phyloP scores from a whole-genome alignment of 192 early-diverging fungal genomes.

The Diversispora eburnea region DNA sequence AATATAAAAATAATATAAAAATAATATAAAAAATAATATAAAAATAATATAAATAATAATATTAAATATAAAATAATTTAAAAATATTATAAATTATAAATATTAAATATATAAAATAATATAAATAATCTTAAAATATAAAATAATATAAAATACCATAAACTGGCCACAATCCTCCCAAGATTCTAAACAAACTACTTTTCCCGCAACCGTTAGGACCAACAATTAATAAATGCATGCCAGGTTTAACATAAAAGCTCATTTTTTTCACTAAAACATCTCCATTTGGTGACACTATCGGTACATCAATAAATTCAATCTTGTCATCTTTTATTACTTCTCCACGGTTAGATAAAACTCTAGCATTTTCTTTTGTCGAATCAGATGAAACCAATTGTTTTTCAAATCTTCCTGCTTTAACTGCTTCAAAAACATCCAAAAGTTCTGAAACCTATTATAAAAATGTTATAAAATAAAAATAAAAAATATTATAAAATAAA shows the following conservation, averaged over 20 bases:
- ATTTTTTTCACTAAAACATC: constrained; percentile 86
- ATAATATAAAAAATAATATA: not conserved
- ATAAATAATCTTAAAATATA: not conserved
- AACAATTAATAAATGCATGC: constrained; percentile 87
- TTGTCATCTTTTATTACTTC: constrained; percentile 66
- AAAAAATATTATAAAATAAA: not conserved
- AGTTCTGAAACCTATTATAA: constrained; percentile 62
- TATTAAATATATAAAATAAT: not conserved
- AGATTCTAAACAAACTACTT: constrained; percentile 91
- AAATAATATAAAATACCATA: constrained; percentile 55
- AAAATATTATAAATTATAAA: not conserved
- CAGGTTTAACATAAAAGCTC: constrained; percentile 84
- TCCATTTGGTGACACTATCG: constrained; percentile 92
- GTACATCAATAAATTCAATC: constrained; percentile 87
- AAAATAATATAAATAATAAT: not conserved
- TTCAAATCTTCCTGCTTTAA: constrained; percentile 73
- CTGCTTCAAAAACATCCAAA: constrained; percentile 83
- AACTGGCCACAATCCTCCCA: constrained; percentile 94
- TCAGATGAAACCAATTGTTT: constrained; percentile 64
- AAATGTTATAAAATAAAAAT: not conserved
- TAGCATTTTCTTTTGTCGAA: constrained; percentile 51
- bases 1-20: not conserved
- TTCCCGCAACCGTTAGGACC: constrained; percentile 97
- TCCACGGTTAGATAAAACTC: constrained; percentile 61
- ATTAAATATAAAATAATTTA: not conserved